Base-by-base conservation (phyloP, 768 basidiomycete species). In the Naganishia kalamii region DNA sequence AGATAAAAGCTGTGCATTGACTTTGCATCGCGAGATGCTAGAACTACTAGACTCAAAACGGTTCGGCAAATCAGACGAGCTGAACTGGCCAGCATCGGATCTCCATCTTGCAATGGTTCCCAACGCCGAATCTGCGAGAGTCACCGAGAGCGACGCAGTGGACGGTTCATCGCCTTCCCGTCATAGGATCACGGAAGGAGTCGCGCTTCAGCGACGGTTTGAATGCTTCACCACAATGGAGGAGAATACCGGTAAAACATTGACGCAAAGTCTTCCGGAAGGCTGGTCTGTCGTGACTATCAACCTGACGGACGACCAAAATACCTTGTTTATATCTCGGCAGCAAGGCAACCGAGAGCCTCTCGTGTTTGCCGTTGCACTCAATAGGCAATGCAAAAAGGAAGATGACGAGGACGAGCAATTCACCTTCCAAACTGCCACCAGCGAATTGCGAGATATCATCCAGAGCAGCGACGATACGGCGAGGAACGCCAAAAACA, bases 241-340 rank as follows among this genome's bases (percentile, higher is more conserved):
- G 11, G 33, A 37, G 82, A 83, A n/a, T 81, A 82, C 13, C 77
- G 79, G 0, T 76, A 80, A 19, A 72, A 74, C 2, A 72, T 77
- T 41, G 76, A 80, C 7, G 66, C 68, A 4, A 49, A 33, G 15
- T 65, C 74, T 35, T 17, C 23, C 44, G 30, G 8, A 12, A 1
- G 84, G 87, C 65, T 98, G 94, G 93, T 87, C 86, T 4, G 83
- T 91, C 23, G 80, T 96, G 65, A 89, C 87, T 67, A 85, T 98
- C 70, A 88, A 83, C 72, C 82, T 97, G 62, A 87, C 90, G 0
- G 85, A 88, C 1, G 91, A 96, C 71, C 86, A 85, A 68, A 86
- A 84, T 68, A 88, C 88, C 7, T 82, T 98, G 74, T 87, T 97
- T 68, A 78, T 96, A 48, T 86, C 89, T 3, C 86, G 93, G 17